Evolutionary conservation across 495 filamentous ascomycete genomes (phyloP).

Genomic region (Neurospora cerealis): DNA sequence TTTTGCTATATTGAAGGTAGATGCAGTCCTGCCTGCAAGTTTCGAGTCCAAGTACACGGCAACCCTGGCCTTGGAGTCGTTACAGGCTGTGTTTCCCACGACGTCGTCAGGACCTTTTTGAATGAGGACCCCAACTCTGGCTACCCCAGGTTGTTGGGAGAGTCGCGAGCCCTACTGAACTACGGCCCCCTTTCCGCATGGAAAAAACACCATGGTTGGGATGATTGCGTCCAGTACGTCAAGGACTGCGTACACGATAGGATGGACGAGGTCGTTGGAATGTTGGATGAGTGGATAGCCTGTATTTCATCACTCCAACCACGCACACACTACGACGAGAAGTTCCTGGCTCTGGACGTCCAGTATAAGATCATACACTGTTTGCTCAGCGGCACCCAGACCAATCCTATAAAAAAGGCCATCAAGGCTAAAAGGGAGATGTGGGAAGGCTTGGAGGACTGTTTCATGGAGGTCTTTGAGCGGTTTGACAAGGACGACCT

Average conservation of each 20-base stretch:
- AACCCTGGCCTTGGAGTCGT: not conserved
- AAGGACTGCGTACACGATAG: not conserved
- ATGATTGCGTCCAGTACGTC: not conserved
- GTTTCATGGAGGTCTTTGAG: not conserved
- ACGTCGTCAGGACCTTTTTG: not conserved
- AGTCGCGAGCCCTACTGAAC: not conserved
- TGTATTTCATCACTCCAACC: not conserved
- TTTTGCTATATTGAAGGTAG: not conserved
- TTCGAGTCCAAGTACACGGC: not conserved
- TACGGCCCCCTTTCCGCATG: not conserved
- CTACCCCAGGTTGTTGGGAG: not conserved
- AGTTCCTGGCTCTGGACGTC: not conserved
- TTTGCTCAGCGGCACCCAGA: accelerated
- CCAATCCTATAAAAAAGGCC: not conserved
- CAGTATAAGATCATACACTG: not conserved
- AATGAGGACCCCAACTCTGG: not conserved
- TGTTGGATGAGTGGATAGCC: not conserved
- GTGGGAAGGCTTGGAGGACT: not conserved
- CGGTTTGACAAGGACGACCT: not conserved
- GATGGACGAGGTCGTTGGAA: not conserved
- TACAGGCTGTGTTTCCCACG: not conserved
- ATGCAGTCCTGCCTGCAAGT: not conserved
- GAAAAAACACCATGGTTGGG: not conserved
- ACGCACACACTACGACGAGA: not conserved
- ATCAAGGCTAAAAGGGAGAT: not conserved